phyloP scores from a whole-genome alignment of 345 rosid species.

The Hibiscus mutabilis region DNA sequence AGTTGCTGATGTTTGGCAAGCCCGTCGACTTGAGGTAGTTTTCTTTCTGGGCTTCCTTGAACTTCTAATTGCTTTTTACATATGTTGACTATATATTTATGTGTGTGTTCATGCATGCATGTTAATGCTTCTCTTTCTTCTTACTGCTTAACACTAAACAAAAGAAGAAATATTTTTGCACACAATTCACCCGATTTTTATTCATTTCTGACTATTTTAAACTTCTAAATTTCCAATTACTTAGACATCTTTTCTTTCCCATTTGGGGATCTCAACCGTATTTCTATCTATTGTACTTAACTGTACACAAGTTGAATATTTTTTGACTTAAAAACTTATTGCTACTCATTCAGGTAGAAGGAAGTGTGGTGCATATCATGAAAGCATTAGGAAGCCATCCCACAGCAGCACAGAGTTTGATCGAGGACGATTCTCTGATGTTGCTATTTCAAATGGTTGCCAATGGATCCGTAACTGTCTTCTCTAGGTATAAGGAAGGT shows the following conservation, averaged over 20 bases:
- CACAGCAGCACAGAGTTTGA: constrained; percentile 89
- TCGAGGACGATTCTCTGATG: constrained; percentile 94
- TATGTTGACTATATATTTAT: not conserved
- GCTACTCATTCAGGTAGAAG: constrained; percentile 69
- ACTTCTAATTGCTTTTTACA: not conserved
- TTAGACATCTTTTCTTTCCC: not conserved
- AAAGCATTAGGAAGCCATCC: constrained; percentile 94
- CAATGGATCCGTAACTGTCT: constrained; percentile 63
- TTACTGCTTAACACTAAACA: not conserved
- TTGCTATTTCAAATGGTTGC: constrained; percentile 89
- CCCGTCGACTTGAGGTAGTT: constrained; percentile 79
- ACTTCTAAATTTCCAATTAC: not conserved
- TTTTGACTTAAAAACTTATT: not conserved
- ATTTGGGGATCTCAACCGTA: not conserved
- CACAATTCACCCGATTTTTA: not conserved
- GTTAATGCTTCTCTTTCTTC: not conserved
- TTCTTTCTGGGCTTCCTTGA: constrained; percentile 7
- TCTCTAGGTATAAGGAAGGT: constrained; percentile 66
- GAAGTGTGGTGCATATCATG: constrained; percentile 92
- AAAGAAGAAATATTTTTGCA: not conserved
- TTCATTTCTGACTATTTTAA: constrained; percentile 4
- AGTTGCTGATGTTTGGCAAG: constrained; percentile 32
- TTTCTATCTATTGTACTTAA: not conserved
- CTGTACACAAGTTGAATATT: not conserved
- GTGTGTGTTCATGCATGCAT: not conserved